Evolutionary conservation across 345 rosid species (phyloP), one percentile per base, ranked within the genome.

Genomic region (Eucalyptus fibrosa): DNA sequence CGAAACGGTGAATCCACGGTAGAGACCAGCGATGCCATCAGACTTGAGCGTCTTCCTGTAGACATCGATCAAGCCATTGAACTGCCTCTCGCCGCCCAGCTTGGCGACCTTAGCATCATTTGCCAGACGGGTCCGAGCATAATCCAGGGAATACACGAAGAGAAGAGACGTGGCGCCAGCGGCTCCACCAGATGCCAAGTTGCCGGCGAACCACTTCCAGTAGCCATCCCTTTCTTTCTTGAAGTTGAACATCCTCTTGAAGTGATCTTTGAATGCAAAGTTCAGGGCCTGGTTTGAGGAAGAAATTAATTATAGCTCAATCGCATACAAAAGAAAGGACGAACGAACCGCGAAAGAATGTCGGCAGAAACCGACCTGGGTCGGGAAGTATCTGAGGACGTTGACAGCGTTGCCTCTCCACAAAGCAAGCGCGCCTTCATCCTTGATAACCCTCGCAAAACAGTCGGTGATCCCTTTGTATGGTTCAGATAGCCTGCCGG

Each of bases 391-490:
- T 93, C 95, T 93, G 89, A 95, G 93, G 85, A 95, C 95, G 91
- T 95, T 94, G 47, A 93, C 96, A 26, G 94, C 90, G 90, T 95
- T 95, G 89, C 96, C 93, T 93, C 96, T 93, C 96, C 96, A 95
- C 56, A 95, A 93, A 91, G 96, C 9, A 62, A 95, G 7, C 12
- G 92, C 77, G 72, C 96, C 95, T 91, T 95, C 96, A 32, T 92
- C 94, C 91, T 92, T 94, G 7, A 94, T 91, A 9, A 95, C 94
- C 87, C 95, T 91, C 3, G 89, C 92, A 91, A 95, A 94, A 92
- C 95, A 94, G 81, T 94, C 94, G 50, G 86, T 11, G 19, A 94
- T 94, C 42, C 95, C 95, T 87, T 92, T 95, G 89, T 95, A 95
- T 4, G 96, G 95, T 83, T 92, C 92, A 90, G 93, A 91, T 26